Evolutionary conservation across 768 basidiomycete species (phyloP).

Genomic region (Kwoniella bestiolae): DNA sequence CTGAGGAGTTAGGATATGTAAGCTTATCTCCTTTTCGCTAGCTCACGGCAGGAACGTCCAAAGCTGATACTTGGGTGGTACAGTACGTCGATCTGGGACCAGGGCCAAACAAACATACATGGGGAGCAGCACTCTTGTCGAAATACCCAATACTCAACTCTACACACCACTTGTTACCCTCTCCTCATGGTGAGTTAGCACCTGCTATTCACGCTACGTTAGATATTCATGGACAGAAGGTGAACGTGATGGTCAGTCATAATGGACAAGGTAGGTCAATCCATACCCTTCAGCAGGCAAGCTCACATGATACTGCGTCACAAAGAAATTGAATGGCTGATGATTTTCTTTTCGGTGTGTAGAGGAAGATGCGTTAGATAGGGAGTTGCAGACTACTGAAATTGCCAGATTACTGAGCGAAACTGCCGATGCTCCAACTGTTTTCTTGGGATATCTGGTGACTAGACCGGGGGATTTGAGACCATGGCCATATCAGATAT

Average conservation of each 20-base stretch:
- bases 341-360: conserved; percentile 8
- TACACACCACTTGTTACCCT: conserved; percentile 82
- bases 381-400: conserved; percentile 80
- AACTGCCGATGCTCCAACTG: conserved; percentile 70
- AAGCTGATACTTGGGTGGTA: neutral
- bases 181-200: conserved; percentile 75
- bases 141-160: conserved; percentile 91
- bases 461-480: conserved; percentile 47
- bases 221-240: conserved; percentile 74
- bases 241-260: conserved; percentile 84
- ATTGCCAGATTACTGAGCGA: conserved; percentile 77
- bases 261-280: conserved; percentile 77
- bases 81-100: conserved; percentile 89
- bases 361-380: conserved; percentile 89
- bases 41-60: neutral
- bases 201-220: conserved; percentile 86
- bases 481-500: conserved; percentile 56
- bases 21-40: conserved; percentile 48
- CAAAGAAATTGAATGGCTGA: neutral
- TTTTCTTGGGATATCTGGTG: conserved; percentile 56
- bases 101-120: conserved; percentile 84
- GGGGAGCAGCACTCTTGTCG: conserved; percentile 81
- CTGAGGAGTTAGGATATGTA: conserved; percentile 80
- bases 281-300: too few relatives aligned
- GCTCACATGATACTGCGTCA: too few relatives aligned